Evolutionary conservation across 495 filamentous ascomycete genomes (phyloP).

Genomic region (Penicillium subrubescens): DNA sequence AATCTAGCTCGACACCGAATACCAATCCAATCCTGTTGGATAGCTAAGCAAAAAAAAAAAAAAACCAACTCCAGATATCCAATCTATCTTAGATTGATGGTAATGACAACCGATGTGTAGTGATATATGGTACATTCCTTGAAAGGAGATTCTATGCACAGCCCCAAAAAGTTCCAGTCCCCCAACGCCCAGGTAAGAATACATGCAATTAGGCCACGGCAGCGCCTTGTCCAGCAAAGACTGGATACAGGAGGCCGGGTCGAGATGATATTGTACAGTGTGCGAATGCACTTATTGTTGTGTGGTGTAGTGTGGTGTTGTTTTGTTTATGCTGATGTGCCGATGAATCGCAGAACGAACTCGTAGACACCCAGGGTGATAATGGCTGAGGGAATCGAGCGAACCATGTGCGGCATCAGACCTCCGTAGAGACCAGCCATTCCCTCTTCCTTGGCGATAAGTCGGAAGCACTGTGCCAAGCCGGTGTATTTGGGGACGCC

Average conservation of each 20-base stretch:
- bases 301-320: background rate
- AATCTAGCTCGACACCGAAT: background rate
- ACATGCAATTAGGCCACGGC: constrained; percentile 26
- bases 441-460: constrained; percentile 83
- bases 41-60: too few relatives aligned
- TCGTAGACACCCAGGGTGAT: constrained; percentile 96
- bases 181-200: constrained; percentile 19
- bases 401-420: constrained; percentile 80
- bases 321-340: constrained; percentile 11
- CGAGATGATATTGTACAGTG: constrained; percentile 22
- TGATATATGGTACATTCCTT: constrained; percentile 24
- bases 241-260: constrained; percentile 4
- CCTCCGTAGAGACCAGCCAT: constrained; percentile 81
- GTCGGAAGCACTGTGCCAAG: constrained; percentile 76
- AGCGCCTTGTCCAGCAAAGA: constrained; percentile 11
- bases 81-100: constrained; percentile 3
- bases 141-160: constrained; percentile 29
- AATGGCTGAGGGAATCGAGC: constrained; percentile 83
- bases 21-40: too few relatives aligned
- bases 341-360: constrained; percentile 65
- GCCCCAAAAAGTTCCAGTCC: constrained; percentile 12
- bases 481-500: constrained; percentile 81
- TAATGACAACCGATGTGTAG: constrained; percentile 7
- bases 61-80: background rate
- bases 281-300: background rate